These are phyloP conservation scores for Synchytrium microbalum DNA, from an alignment of 371 early-diverging fungal genomes.

Conservation along the genomic window DNA sequence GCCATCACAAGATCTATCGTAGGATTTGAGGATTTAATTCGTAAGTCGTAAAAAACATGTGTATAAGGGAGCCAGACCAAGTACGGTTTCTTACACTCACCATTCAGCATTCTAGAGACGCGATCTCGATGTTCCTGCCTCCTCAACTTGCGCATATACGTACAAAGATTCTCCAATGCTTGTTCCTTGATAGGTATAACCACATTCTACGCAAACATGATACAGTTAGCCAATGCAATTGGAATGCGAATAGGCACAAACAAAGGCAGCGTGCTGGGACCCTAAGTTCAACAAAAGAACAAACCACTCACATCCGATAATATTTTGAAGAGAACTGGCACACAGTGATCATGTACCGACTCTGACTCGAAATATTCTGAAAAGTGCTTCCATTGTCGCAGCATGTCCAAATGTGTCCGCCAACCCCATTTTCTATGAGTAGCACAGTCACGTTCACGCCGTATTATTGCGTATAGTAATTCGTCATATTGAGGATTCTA, in stretches of 20 bases:
- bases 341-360: not conserved
- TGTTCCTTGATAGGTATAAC: not conserved
- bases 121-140: not conserved
- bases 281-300: no score
- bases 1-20: not conserved
- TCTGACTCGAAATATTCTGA: not conserved
- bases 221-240: no score
- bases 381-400: slow-evolving; percentile 17
- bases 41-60: no score
- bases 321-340: not conserved
- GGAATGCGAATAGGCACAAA: not conserved
- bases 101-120: not conserved
- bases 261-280: not conserved
- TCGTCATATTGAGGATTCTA: slow-evolving; percentile 23
- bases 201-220: not conserved
- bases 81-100: not conserved
- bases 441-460: slow-evolving; percentile 29
- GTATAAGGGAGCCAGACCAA: no score
- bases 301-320: not conserved
- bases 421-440: slow-evolving; percentile 15
- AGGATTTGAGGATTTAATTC: not conserved
- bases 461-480: slow-evolving; percentile 20
- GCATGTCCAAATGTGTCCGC: slow-evolving; percentile 21
- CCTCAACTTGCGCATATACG: not conserved
- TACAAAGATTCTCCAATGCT: not conserved